Conservation (phyloP, 306 rosid species). For the Vigna trinervia region DNA sequence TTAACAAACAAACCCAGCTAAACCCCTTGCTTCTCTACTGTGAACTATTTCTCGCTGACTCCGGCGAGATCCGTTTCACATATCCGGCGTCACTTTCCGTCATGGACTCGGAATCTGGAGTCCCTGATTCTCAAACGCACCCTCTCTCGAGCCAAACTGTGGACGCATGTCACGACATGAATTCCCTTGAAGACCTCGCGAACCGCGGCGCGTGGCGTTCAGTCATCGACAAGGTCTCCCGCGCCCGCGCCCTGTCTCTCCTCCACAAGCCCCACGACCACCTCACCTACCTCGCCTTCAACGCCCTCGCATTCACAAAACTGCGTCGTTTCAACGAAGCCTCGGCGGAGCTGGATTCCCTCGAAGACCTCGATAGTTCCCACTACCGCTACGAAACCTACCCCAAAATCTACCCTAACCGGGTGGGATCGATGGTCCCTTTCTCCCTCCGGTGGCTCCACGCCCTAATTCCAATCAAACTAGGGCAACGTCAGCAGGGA, state of each 20-base stretch:
- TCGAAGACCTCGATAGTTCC: conserved; percentile 71
- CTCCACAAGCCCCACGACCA: conserved; percentile 91
- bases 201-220: conserved; percentile 93
- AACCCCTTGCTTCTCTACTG: neutral
- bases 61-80: conserved; percentile 12
- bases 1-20: neutral
- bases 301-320: conserved; percentile 81
- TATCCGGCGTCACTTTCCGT: conserved; percentile 5
- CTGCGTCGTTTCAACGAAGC: conserved; percentile 90
- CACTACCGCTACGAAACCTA: conserved; percentile 75
- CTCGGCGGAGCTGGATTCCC: conserved; percentile 75
- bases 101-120: conserved; percentile 48
- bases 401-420: conserved; percentile 65
- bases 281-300: conserved; percentile 77
- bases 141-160: conserved; percentile 58
- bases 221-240: conserved; percentile 77
- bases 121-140: conserved; percentile 52
- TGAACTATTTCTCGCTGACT: neutral
- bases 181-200: conserved; percentile 78
- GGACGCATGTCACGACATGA: conserved; percentile 66
- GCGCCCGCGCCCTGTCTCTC: conserved; percentile 77
- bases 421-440: conserved; percentile 89
- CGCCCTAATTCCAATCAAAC: conserved; percentile 72
- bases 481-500: conserved; percentile 80
- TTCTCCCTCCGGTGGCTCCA: conserved; percentile 88